A percentile compares a stretch with the other conserved stretches of the same genome.
These are phyloP conservation scores for Pharus latifolius DNA, from an alignment of 176 grass and related monocot species.

Conservation along the genomic window DNA sequence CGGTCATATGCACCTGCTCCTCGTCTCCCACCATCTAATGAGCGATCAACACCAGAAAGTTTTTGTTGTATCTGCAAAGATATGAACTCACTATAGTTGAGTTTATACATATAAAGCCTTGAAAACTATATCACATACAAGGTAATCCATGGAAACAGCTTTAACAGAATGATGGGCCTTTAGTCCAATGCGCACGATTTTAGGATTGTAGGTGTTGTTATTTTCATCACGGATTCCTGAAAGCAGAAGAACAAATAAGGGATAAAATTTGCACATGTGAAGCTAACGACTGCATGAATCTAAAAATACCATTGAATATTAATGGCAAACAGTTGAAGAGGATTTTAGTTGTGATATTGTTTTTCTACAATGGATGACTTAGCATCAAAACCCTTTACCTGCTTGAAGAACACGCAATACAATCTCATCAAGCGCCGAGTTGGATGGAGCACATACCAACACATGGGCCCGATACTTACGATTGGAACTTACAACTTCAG, in stretches of 20 bases:
- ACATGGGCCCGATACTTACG: conserved; percentile 91
- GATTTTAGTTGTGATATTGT: neutral
- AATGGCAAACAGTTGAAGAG: neutral
- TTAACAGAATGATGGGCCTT: conserved; percentile 93
- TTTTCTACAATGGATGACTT: neutral
- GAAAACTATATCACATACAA: conserved; percentile 44
- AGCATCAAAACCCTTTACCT: conserved; percentile 38
- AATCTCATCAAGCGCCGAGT: conserved; percentile 97
- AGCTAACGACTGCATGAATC: neutral
- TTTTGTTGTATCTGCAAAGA: conserved; percentile 77
- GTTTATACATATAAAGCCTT: conserved; percentile 27
- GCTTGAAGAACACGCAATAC: conserved; percentile 77
- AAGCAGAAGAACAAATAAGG: neutral
- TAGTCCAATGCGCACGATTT: conserved; percentile 93
- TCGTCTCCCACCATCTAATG: conserved; percentile 44
- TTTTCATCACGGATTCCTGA: conserved; percentile 95
- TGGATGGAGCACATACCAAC: conserved; percentile 96
- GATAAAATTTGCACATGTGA: conserved; percentile 10
- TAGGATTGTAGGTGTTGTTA: conserved; percentile 77
- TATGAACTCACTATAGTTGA: conserved; percentile 16
- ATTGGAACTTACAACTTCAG: conserved; percentile 84
- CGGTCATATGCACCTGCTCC: conserved; percentile 58
- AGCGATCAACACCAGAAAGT: conserved; percentile 49
- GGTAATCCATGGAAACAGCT: conserved; percentile 95
- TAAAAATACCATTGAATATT: neutral